phyloP scores from a whole-genome alignment of 108 stramenopile species.

The Pseudonitzschia pungens region DNA sequence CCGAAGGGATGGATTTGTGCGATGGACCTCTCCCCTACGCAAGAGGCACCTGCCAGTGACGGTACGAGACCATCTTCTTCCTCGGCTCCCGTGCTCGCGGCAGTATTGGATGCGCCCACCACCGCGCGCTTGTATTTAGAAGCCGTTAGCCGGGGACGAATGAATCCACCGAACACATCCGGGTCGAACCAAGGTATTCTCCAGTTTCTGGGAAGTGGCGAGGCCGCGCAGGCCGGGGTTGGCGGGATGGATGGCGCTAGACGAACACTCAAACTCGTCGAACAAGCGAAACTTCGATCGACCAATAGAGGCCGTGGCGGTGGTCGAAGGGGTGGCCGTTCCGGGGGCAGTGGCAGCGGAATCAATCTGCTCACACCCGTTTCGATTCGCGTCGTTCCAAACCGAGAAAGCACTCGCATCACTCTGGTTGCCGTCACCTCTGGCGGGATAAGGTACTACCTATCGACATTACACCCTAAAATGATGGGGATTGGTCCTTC shows the following conservation, averaged over 20 bases:
- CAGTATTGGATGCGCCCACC: slow-evolving; percentile 55
- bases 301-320: slow-evolving; percentile 19
- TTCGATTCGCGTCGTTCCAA: slow-evolving; percentile 71
- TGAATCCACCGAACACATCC: slow-evolving; percentile 55
- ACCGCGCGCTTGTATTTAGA: slow-evolving; percentile 78
- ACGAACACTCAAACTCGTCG: slow-evolving; percentile 62
- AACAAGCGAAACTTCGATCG: slow-evolving; percentile 41
- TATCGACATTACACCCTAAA: slow-evolving; percentile 51
- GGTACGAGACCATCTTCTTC: background rate
- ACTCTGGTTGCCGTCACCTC: slow-evolving; percentile 80
- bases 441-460: slow-evolving; percentile 79
- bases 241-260: slow-evolving; percentile 90
- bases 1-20: slow-evolving; percentile 71
- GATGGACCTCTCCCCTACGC: slow-evolving; percentile 52
- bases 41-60: slow-evolving; percentile 10
- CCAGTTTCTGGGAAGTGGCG: slow-evolving; percentile 70
- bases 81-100: slow-evolving; percentile 31
- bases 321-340: slow-evolving; percentile 4
- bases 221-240: slow-evolving; percentile 78
- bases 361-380: slow-evolving; percentile 52
- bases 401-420: slow-evolving; percentile 60
- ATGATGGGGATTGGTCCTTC: slow-evolving; percentile 30
- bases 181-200: slow-evolving; percentile 49
- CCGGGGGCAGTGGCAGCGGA: background rate
- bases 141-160: slow-evolving; percentile 61